A percentile compares a stretch with the other conserved stretches of the same genome.
Evolutionary conservation across 139 green algal species (phyloP).

Genomic region (Volvox africanus): DNA sequence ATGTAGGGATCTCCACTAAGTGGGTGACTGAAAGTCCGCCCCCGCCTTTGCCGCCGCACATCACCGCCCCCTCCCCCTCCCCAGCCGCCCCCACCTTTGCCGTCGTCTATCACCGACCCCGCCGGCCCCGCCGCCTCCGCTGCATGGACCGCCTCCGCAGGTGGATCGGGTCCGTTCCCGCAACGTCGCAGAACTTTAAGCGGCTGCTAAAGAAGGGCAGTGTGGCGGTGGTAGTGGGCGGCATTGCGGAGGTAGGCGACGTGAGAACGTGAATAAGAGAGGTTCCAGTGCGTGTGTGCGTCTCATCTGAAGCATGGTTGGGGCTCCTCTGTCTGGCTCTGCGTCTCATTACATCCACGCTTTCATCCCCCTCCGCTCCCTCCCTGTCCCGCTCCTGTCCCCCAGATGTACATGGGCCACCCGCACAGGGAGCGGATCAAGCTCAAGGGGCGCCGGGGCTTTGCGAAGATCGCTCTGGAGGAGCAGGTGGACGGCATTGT

Average conservation of each 20-base stretch:
- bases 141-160: constrained; percentile 48
- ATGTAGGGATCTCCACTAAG: too few species aligned
- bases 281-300: too few species aligned
- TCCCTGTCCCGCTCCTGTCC: background rate
- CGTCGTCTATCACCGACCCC: too few species aligned
- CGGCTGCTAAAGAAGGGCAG: constrained; percentile 56
- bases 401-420: constrained; percentile 59
- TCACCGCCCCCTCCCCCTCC: too few species aligned
- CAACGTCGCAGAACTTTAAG: constrained; percentile 60
- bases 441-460: constrained; percentile 57
- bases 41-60: too few species aligned
- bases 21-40: too few species aligned
- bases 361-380: background rate
- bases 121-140: constrained; percentile 39
- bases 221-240: constrained; percentile 59
- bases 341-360: background rate
- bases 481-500: constrained; percentile 56
- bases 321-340: too few species aligned
- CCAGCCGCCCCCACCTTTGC: too few species aligned
- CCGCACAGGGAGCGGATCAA: constrained; percentile 60
- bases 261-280: too few species aligned
- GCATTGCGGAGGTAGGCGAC: constrained; percentile 49
- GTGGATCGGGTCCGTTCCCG: constrained; percentile 65
- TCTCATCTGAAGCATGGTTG: too few species aligned
- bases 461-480: constrained; percentile 64